Evolutionary conservation across 192 early-diverging fungal genomes (phyloP).

Genomic region (Linnemannia schmuckeri): DNA sequence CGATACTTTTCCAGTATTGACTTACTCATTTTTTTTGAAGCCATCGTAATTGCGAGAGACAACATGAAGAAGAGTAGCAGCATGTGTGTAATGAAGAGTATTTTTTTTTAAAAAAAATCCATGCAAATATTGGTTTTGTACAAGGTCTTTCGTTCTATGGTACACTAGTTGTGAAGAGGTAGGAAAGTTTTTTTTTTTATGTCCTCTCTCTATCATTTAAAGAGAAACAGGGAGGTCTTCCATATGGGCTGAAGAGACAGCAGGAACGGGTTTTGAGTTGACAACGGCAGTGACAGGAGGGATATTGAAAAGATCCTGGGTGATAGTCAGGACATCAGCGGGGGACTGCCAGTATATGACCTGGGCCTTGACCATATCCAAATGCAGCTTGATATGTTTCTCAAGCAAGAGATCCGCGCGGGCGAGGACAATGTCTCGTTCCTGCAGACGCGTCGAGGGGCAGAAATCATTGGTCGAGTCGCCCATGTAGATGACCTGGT

Average conservation of each 20-base stretch:
- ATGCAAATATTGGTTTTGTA: no score
- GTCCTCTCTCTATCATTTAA: not conserved
- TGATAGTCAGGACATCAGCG: constrained; percentile 21
- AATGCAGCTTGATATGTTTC: constrained; percentile 22
- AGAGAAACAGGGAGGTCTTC: not conserved
- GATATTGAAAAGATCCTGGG: not conserved
- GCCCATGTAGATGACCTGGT: constrained; percentile 65
- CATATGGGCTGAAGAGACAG: not conserved
- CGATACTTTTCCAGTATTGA: no score
- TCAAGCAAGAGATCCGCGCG: constrained; percentile 37
- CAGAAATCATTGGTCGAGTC: constrained; percentile 70
- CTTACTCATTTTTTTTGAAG: no score
- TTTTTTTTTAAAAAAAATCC: no score
- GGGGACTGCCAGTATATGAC: constrained; percentile 40
- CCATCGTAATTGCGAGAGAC: no score
- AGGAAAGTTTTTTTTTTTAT: not conserved
- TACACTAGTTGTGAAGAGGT: not conserved
- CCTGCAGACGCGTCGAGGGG: constrained; percentile 57
- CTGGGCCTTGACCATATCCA: constrained; percentile 31
- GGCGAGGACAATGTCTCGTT: constrained; percentile 32
- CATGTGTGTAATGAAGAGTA: no score
- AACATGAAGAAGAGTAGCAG: no score
- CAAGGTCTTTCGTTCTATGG: not conserved
- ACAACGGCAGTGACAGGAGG: not conserved
- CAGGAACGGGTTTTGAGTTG: not conserved